phyloP scores from a whole-genome alignment of 148 eudicot species.

The Camellia sinensis region DNA sequence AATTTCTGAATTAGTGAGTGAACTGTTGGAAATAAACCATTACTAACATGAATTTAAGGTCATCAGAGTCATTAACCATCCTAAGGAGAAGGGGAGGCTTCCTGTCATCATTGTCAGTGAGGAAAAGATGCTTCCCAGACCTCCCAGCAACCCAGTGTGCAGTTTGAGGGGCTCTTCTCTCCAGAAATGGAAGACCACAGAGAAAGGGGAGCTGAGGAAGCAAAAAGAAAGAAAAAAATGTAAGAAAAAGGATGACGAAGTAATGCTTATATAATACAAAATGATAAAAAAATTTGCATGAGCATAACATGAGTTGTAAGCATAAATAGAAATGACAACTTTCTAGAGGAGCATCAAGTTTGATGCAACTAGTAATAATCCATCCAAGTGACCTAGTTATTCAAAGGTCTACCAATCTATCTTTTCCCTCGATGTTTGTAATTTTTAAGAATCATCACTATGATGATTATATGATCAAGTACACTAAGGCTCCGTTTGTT shows the following conservation, averaged over 20 bases:
- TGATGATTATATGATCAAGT: not conserved
- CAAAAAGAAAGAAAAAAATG: conserved; percentile 9
- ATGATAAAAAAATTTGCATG: not conserved
- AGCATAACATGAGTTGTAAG: not conserved
- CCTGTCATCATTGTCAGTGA: conserved; percentile 69
- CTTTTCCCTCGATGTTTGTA: not conserved
- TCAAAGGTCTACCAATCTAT: not conserved
- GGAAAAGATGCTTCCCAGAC: conserved; percentile 91
- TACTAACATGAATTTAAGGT: conserved; percentile 78
- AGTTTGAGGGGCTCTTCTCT: conserved; percentile 71
- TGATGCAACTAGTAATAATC: not conserved
- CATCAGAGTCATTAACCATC: conserved; percentile 77
- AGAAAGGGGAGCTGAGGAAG: conserved; percentile 71
- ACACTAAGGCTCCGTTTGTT: too few species aligned
- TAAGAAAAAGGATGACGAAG: not conserved
- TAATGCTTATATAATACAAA: not conserved
- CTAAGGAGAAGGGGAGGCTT: conserved; percentile 75
- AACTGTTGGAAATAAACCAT: not conserved
- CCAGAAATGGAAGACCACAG: conserved; percentile 81
- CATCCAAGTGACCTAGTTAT: not conserved
- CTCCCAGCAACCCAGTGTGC: conserved; percentile 90
- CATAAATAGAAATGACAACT: not conserved
- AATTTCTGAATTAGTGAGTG: not conserved
- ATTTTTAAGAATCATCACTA: not conserved
- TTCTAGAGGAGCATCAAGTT: not conserved